phyloP scores from a whole-genome alignment of 2,329 filamentous ascomycete genomes.

The Clarireedia homoeocarpa region DNA sequence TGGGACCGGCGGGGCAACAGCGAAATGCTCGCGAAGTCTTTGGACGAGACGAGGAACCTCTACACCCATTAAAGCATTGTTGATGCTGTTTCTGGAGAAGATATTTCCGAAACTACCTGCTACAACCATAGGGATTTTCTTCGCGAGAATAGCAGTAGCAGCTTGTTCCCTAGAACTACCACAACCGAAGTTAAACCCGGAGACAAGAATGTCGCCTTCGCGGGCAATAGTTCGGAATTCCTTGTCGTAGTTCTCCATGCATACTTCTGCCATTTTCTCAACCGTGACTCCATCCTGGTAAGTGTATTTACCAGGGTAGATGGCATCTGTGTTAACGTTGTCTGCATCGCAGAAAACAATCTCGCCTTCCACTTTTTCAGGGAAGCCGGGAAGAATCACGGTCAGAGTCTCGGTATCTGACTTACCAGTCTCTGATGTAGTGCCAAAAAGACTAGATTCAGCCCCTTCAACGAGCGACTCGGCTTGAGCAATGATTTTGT shows the following conservation, averaged over 20 bases:
- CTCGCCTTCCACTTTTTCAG: conserved; percentile 73
- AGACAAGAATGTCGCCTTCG: conserved; percentile 71
- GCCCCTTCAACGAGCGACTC: conserved; percentile 40
- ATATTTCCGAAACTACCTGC: conserved; percentile 79
- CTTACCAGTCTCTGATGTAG: conserved; percentile 30
- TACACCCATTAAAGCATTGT: conserved; percentile 67
- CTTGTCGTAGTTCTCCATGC: conserved; percentile 90
- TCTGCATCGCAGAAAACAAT: conserved; percentile 82
- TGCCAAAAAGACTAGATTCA: conserved; percentile 26
- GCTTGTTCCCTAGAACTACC: conserved; percentile 78
- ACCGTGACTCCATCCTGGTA: conserved; percentile 77
- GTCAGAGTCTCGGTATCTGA: conserved; percentile 46
- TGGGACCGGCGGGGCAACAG: conserved; percentile 27
- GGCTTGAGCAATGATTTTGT: conserved; percentile 61
- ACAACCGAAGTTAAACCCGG: conserved; percentile 84
- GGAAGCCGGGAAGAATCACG: conserved; percentile 78
- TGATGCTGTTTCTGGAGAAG: conserved; percentile 71
- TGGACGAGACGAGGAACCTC: conserved; percentile 62
- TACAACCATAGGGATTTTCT: conserved; percentile 71
- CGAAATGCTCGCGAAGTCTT: conserved; percentile 55
- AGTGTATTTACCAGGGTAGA: conserved; percentile 87
- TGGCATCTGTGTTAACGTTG: conserved; percentile 86
- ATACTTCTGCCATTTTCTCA: conserved; percentile 79
- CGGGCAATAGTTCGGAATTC: conserved; percentile 57
- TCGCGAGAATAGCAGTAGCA: conserved; percentile 78